Conservation (phyloP, 495 filamentous ascomycete genomes). For the Neurospora sp. region DNA sequence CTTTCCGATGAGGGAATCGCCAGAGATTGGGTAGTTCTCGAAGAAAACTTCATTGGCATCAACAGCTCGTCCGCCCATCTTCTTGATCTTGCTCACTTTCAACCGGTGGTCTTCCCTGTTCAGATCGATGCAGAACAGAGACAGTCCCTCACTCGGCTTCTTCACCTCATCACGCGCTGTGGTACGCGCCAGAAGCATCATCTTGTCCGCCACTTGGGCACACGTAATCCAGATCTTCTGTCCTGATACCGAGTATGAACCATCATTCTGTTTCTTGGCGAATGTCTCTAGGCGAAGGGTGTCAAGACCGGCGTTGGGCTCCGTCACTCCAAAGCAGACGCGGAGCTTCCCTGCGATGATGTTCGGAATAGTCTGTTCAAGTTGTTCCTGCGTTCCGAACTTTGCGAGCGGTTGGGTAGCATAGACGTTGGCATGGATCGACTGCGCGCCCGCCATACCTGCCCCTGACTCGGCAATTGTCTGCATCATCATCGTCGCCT, state of each 20-base stretch:
- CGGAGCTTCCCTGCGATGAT: slow-evolving; percentile 60
- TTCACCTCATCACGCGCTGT: slow-evolving; percentile 54
- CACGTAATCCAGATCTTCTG: slow-evolving; percentile 83
- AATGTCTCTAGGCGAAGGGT: slow-evolving; percentile 57
- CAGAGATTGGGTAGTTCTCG: slow-evolving; percentile 56
- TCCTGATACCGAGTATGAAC: slow-evolving; percentile 53
- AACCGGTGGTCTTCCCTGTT: slow-evolving; percentile 47
- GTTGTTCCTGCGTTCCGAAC: slow-evolving; percentile 54
- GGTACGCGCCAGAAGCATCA: slow-evolving; percentile 70
- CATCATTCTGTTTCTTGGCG: slow-evolving; percentile 40
- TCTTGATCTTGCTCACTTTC: slow-evolving; percentile 61
- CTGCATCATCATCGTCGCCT: slow-evolving; percentile 80
- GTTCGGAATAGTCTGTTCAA: slow-evolving; percentile 51
- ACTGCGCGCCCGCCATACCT: slow-evolving; percentile 68
- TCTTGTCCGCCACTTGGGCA: slow-evolving; percentile 65
- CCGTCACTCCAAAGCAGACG: slow-evolving; percentile 54
- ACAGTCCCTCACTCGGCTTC: slow-evolving; percentile 60
- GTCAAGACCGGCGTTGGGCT: slow-evolving; percentile 64
- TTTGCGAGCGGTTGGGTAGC: slow-evolving; percentile 67
- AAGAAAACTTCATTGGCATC: slow-evolving; percentile 82
- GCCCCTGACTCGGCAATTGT: slow-evolving; percentile 69
- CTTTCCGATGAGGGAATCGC: slow-evolving; percentile 51
- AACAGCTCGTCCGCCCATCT: slow-evolving; percentile 72
- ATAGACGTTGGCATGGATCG: slow-evolving; percentile 66
- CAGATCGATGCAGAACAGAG: slow-evolving; percentile 67